Evolutionary conservation across 441 rosid species (phyloP).

Genomic region (Gossypium trilobum): DNA sequence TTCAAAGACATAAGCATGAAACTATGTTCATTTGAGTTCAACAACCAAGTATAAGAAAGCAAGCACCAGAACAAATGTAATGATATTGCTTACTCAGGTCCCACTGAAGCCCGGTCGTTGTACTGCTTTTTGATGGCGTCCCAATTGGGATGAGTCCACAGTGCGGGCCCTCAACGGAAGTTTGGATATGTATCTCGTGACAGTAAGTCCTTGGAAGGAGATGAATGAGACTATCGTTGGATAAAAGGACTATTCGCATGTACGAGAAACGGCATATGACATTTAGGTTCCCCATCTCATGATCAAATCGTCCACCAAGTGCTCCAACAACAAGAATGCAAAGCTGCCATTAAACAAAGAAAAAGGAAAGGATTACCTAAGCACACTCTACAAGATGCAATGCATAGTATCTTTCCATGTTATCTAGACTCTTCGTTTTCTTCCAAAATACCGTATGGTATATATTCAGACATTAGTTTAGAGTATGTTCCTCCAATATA

Average conservation of each 20-base stretch:
- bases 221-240: slow-evolving; percentile 66
- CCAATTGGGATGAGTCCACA: slow-evolving; percentile 89
- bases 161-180: slow-evolving; percentile 65
- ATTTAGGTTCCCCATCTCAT: slow-evolving; percentile 80
- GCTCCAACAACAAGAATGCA: slow-evolving; percentile 85
- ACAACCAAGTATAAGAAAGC: background rate
- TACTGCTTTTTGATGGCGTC: slow-evolving; percentile 50
- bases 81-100: slow-evolving; percentile 63
- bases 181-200: slow-evolving; percentile 52
- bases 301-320: slow-evolving; percentile 93
- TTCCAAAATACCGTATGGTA: no score
- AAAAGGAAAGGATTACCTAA: background rate
- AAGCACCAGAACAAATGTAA: background rate
- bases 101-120: slow-evolving; percentile 86
- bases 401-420: no score
- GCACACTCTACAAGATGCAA: background rate
- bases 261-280: slow-evolving; percentile 53
- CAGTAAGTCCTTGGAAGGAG: slow-evolving; percentile 63
- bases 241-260: slow-evolving; percentile 48
- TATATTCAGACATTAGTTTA: background rate
- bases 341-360: slow-evolving; percentile 34
- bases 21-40: background rate
- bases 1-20: background rate
- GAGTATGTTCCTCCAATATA: background rate
- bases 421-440: no score